Conservation (phyloP, 192 early-diverging fungal species). For the Backusella tarrabulga region DNA sequence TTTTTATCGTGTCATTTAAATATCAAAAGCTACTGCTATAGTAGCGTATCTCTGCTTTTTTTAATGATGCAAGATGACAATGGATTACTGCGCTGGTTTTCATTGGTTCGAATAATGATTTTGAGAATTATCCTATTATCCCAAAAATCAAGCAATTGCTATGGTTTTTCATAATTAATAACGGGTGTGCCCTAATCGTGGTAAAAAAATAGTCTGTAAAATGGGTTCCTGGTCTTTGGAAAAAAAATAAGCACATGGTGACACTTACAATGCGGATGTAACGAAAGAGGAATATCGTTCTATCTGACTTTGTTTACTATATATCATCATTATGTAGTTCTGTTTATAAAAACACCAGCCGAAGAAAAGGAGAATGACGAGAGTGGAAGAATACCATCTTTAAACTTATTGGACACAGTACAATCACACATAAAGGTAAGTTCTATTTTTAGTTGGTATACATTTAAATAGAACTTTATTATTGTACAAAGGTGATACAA, state of each 20-base stretch:
- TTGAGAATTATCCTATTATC: background rate
- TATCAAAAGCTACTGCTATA: background rate
- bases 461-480: background rate
- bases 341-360: background rate
- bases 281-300: background rate
- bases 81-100: background rate
- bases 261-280: background rate
- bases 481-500: background rate
- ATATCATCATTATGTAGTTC: background rate
- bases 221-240: background rate
- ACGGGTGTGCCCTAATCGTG: background rate
- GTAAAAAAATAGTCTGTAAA: background rate
- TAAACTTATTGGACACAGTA: background rate
- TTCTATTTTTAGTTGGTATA: conserved; percentile 1
- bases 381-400: background rate
- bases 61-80: background rate
- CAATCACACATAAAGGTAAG: background rate
- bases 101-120: background rate
- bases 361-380: background rate
- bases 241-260: background rate
- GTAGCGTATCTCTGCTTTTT: background rate
- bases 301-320: background rate
- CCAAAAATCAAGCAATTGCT: background rate
- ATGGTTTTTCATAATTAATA: background rate
- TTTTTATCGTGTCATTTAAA: background rate